phyloP scores from a whole-genome alignment of 2,329 filamentous ascomycete genomes.

The Cadophora gregata region DNA sequence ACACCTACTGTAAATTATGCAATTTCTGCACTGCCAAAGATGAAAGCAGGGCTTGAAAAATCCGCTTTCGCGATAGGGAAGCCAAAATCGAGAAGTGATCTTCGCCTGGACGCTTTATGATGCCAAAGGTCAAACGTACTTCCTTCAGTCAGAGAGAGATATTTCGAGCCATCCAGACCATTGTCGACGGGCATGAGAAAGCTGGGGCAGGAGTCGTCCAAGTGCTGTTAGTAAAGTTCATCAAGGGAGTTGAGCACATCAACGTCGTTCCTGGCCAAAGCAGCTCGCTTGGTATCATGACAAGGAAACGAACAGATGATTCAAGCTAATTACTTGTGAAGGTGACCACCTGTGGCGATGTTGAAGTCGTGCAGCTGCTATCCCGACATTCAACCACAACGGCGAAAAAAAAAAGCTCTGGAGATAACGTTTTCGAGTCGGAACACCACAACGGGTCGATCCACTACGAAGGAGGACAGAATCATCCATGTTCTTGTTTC shows the following conservation, averaged over 20 bases:
- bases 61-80: conserved; percentile 33
- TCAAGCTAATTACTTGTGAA: conserved; percentile 27
- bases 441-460: conserved; percentile 11
- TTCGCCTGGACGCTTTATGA: conserved; percentile 17
- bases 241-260: conserved; percentile 24
- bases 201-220: conserved; percentile 31
- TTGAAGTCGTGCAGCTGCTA: conserved; percentile 27
- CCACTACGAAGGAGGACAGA: conserved; percentile 24
- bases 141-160: conserved; percentile 32
- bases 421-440: conserved; percentile 24
- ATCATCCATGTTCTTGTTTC: conserved; percentile 30
- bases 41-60: conserved; percentile 27
- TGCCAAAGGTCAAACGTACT: conserved; percentile 25
- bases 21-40: conserved; percentile 30
- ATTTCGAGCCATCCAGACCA: conserved; percentile 24
- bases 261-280: conserved; percentile 22
- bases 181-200: conserved; percentile 29
- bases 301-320: conserved; percentile 25
- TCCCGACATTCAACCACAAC: conserved; percentile 21
- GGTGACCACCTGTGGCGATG: conserved; percentile 22
- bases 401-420: conserved; percentile 20
- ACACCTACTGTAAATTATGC: not conserved
- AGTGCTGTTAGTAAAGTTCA: conserved; percentile 22
- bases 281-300: conserved; percentile 18
- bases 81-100: conserved; percentile 32